Conservation (phyloP, 345 rosid genomes). For the Gynandropsis gynandra region DNA sequence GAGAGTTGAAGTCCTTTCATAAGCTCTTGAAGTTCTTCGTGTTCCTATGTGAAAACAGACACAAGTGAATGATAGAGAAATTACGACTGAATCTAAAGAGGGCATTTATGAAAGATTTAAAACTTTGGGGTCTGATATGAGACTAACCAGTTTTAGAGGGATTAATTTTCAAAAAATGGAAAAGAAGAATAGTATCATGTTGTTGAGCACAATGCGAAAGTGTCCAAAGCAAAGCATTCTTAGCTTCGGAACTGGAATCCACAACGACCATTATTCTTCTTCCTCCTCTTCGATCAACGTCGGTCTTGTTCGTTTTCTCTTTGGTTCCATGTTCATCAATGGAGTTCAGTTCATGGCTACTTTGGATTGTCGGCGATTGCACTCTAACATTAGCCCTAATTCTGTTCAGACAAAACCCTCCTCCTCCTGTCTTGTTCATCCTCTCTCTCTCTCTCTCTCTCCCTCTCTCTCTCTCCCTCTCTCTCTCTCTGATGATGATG, state of each 20-base stretch:
- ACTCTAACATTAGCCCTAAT: slow-evolving; percentile 68
- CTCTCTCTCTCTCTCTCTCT: slow-evolving; percentile 35
- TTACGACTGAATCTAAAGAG: slow-evolving; percentile 21
- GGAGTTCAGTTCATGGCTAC: slow-evolving; percentile 20
- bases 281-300: slow-evolving; percentile 20
- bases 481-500: too few relatives aligned
- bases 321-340: slow-evolving; percentile 13
- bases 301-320: slow-evolving; percentile 4
- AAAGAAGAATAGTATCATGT: too few relatives aligned
- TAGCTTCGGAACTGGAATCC: slow-evolving; percentile 67
- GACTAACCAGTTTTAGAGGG: slow-evolving; percentile 6
- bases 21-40: slow-evolving; percentile 41
- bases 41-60: slow-evolving; percentile 17
- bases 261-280: slow-evolving; percentile 83
- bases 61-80: background rate
- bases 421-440: slow-evolving; percentile 50
- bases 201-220: slow-evolving; percentile 76
- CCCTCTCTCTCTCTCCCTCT: too few relatives aligned
- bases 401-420: slow-evolving; percentile 70
- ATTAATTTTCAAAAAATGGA: too few relatives aligned
- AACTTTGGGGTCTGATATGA: too few relatives aligned
- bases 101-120: background rate
- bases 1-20: slow-evolving; percentile 41
- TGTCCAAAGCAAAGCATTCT: slow-evolving; percentile 85
- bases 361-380: slow-evolving; percentile 52